These are phyloP conservation scores for Penicillium sp. DNA, from an alignment of 2,329 filamentous ascomycete genomes.

Conservation along the genomic window DNA sequence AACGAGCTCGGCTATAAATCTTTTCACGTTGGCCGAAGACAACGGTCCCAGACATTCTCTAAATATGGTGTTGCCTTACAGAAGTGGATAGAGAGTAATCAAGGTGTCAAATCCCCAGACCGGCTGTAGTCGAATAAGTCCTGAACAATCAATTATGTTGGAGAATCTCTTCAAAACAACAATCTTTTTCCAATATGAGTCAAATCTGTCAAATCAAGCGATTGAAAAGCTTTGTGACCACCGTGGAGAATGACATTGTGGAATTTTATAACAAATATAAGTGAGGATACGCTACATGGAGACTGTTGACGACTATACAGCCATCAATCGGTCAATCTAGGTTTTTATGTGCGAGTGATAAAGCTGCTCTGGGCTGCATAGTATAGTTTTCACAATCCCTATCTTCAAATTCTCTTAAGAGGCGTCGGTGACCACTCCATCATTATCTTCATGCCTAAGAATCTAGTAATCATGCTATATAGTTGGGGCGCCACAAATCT, in stretches of 20 bases:
- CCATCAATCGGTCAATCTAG: neutral
- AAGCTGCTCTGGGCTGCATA: neutral
- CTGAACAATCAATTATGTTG: neutral
- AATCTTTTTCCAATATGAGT: neutral
- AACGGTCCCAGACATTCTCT: neutral
- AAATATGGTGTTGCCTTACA: neutral
- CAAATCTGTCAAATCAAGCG: neutral
- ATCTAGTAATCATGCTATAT: neutral
- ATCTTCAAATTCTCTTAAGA: neutral
- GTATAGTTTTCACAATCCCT: neutral
- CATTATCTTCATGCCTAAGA: neutral
- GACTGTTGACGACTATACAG: neutral
- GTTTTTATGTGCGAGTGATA: neutral
- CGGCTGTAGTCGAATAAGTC: neutral
- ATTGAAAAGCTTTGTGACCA: slow-evolving; percentile 2
- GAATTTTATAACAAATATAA: slow-evolving; percentile 4
- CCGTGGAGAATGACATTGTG: slow-evolving; percentile 1
- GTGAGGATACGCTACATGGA: neutral
- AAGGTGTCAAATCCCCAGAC: neutral
- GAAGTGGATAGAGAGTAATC: neutral
- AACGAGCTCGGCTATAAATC: slow-evolving; percentile 8
- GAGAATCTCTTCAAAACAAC: neutral
- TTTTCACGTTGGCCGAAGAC: neutral
- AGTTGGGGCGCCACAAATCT: slow-evolving; percentile 9
- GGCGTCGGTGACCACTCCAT: neutral